A percentile compares a stretch with the other conserved stretches of the same genome.
These are phyloP conservation scores for Apostasia shenzhenica DNA, from an alignment of 106 monocot genomes.

Conservation along the genomic window DNA sequence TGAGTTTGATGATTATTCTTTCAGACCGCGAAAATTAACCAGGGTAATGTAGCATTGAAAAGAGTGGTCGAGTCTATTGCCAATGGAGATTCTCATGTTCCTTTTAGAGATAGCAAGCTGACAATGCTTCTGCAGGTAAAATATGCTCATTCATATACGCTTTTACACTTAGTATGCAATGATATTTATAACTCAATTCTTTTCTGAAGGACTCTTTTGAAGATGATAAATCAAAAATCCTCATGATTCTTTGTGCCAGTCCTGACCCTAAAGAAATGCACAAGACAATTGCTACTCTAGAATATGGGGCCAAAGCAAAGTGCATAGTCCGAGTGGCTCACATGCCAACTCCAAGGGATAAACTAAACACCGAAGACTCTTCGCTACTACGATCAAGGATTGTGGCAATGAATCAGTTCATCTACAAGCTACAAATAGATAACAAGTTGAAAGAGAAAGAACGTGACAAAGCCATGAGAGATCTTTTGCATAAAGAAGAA, in stretches of 20 bases:
- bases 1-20: slow-evolving; percentile 8
- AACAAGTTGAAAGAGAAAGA: slow-evolving; percentile 73
- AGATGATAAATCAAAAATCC: slow-evolving; percentile 89
- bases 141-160: neutral
- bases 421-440: slow-evolving; percentile 73
- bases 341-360: slow-evolving; percentile 56
- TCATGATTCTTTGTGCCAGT: slow-evolving; percentile 98
- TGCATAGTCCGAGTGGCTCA: slow-evolving; percentile 91
- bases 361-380: slow-evolving; percentile 33
- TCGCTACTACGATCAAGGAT: slow-evolving; percentile 54
- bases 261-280: slow-evolving; percentile 91
- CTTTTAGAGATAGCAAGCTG: slow-evolving; percentile 96
- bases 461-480: slow-evolving; percentile 41
- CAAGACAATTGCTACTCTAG: slow-evolving; percentile 88
- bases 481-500: slow-evolving; percentile 55
- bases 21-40: slow-evolving; percentile 96
- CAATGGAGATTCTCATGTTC: slow-evolving; percentile 95
- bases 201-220: slow-evolving; percentile 82
- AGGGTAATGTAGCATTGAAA: slow-evolving; percentile 91
- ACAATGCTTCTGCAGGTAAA: slow-evolving; percentile 96
- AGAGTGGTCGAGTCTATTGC: slow-evolving; percentile 98
- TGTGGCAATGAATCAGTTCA: slow-evolving; percentile 90
- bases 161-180: neutral
- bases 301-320: slow-evolving; percentile 97
- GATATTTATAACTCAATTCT: neutral